phyloP scores from a whole-genome alignment of 1,284 basidiomycete genomes.

The Microbotryomycetes sp. region DNA sequence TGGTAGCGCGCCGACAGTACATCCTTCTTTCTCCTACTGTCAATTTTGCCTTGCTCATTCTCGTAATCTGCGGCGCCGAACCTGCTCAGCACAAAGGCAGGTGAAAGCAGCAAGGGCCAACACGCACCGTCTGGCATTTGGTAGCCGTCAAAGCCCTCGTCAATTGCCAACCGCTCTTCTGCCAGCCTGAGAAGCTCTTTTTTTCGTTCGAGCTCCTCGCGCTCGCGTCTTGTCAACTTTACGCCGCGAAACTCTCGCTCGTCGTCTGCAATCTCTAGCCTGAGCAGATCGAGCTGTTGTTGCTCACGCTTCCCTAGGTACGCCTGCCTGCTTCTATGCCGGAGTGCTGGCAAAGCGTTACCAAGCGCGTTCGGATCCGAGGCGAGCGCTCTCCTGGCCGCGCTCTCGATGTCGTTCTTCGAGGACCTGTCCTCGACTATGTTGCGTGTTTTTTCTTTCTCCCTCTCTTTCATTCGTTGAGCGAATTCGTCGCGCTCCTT shows the following conservation, averaged over 20 bases:
- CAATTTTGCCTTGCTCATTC: constrained; percentile 97
- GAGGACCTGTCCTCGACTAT: constrained; percentile 88
- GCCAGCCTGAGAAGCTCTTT: constrained; percentile 86
- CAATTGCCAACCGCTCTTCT: constrained; percentile 86
- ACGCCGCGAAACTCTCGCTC: constrained; percentile 79
- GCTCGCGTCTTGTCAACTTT: constrained; percentile 78
- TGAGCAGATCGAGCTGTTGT: constrained; percentile 89
- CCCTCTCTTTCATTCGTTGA: constrained; percentile 72
- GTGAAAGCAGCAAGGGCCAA: background rate
- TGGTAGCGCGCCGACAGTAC: constrained; percentile 91
- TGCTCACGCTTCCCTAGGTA: constrained; percentile 93
- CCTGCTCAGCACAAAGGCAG: too few species aligned
- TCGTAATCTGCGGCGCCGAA: constrained; percentile 88
- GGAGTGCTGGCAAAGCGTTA: constrained; percentile 66
- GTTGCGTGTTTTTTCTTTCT: constrained; percentile 78
- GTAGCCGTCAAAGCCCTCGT: constrained; percentile 90
- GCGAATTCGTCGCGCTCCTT: constrained; percentile 89
- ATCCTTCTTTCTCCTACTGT: constrained; percentile 91
- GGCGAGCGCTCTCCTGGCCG: constrained; percentile 68
- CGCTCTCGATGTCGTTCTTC: constrained; percentile 64
- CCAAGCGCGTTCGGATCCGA: constrained; percentile 73
- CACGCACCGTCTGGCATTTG: constrained; percentile 63
- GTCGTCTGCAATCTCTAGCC: constrained; percentile 87
- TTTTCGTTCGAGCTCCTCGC: constrained; percentile 75
- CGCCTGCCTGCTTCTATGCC: constrained; percentile 79